These are phyloP conservation scores for Zelonia costaricensis DNA, from an alignment of 208 protist genomes.

Conservation along the genomic window DNA sequence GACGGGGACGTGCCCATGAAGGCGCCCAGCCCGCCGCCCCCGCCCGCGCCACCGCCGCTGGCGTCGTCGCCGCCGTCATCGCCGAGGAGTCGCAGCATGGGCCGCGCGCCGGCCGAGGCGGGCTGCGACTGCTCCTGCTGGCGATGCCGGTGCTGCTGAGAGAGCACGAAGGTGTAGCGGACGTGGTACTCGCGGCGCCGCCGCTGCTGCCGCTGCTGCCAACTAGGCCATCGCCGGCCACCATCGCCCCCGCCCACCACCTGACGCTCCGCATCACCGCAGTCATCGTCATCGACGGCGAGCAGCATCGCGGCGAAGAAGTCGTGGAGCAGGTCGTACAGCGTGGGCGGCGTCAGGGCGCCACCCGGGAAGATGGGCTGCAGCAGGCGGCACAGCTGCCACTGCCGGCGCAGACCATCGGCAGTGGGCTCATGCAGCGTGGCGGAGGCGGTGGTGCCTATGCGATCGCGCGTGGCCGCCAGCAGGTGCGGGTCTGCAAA, in stretches of 20 bases:
- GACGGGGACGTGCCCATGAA: not conserved
- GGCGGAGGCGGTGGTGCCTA: too few species aligned
- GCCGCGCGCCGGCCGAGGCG: not conserved
- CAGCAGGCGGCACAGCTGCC: slow-evolving; percentile 24
- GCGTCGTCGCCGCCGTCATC: not conserved
- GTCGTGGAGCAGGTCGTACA: slow-evolving; percentile 9
- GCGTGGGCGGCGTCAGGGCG: slow-evolving; percentile 10
- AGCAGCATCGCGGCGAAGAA: slow-evolving; percentile 12
- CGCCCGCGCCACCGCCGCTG: not conserved
- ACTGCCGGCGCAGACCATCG: slow-evolving; percentile 14
- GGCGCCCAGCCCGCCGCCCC: not conserved
- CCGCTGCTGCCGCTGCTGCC: not conserved
- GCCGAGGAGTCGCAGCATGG: not conserved
- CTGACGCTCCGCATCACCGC: not conserved
- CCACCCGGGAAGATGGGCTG: slow-evolving; percentile 19
- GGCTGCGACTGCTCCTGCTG: slow-evolving; percentile 6
- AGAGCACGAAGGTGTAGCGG: slow-evolving; percentile 26
- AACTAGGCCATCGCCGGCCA: too few species aligned
- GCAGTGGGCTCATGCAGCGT: slow-evolving; percentile 1
- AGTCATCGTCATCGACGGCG: not conserved
- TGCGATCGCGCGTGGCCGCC: too few species aligned
- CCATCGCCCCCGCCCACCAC: not conserved
- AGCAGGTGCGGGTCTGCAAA: too few species aligned
- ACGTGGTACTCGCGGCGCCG: slow-evolving; percentile 10
- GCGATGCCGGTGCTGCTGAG: slow-evolving; percentile 3